These are phyloP conservation scores for Alternaria ventricosa DNA, from an alignment of 2,329 filamentous ascomycete genomes.

Conservation along the genomic window DNA sequence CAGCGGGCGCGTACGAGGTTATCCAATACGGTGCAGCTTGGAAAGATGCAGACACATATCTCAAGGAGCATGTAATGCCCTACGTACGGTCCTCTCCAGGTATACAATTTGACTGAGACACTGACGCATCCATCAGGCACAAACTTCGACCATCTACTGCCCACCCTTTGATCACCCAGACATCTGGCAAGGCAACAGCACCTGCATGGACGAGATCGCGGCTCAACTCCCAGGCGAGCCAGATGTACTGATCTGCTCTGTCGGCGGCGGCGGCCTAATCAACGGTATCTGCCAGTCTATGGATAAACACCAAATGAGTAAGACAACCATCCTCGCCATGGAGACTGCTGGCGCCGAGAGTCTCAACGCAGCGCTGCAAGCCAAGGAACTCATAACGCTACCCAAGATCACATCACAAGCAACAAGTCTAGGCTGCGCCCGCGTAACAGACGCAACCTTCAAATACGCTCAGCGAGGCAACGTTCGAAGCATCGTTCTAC, in stretches of 20 bases:
- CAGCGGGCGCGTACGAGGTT: conserved; percentile 71
- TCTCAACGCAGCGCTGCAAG: conserved; percentile 66
- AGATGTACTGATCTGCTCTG: conserved; percentile 76
- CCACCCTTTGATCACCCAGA: conserved; percentile 73
- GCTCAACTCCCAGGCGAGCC: conserved; percentile 55
- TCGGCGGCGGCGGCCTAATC: conserved; percentile 81
- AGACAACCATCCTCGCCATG: conserved; percentile 67
- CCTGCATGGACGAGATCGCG: conserved; percentile 62
- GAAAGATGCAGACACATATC: conserved; percentile 71
- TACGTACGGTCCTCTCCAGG: conserved; percentile 24
- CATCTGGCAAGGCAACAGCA: conserved; percentile 71
- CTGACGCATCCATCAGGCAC: conserved; percentile 37
- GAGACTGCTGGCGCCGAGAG: conserved; percentile 79
- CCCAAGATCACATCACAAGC: conserved; percentile 77
- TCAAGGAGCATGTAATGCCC: conserved; percentile 65
- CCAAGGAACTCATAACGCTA: conserved; percentile 66
- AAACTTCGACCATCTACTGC: conserved; percentile 62
- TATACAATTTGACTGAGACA: background rate
- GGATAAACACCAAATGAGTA: conserved; percentile 50
- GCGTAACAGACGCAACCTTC: conserved; percentile 73
- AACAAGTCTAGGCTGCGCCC: conserved; percentile 73
- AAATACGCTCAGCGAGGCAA: conserved; percentile 64
- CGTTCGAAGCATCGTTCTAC: conserved; percentile 68
- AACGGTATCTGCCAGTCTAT: conserved; percentile 77
- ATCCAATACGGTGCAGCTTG: conserved; percentile 72